Percentiles rank a stretch among this genome's conserved stretches.
Evolutionary conservation across 805 yeast species (phyloP).

Genomic region (Alloascoidea hylecoeti): DNA sequence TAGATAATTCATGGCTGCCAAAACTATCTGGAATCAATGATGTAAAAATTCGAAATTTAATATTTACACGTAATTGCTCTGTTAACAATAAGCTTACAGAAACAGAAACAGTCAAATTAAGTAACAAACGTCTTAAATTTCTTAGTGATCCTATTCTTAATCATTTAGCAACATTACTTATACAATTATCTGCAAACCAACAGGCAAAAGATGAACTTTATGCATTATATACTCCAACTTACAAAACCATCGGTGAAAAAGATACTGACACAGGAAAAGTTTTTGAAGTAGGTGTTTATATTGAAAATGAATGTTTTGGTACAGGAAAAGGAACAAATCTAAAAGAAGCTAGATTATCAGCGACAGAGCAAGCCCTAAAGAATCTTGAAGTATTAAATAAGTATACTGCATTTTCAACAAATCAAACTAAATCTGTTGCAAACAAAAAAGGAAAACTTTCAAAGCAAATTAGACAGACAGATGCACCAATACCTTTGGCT

Average conservation of each 20-base stretch:
- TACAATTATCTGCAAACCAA: no score
- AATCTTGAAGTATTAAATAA: constrained; percentile 48
- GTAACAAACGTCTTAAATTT: constrained; percentile 83
- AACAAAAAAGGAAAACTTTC: no score
- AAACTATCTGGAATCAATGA: no score
- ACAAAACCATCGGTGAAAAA: no score
- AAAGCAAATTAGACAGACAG: no score
- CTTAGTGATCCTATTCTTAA: constrained; percentile 81
- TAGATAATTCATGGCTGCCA: not conserved
- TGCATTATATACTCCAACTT: no score
- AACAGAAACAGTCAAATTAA: constrained; percentile 41
- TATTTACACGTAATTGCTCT: constrained; percentile 72
- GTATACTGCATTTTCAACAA: constrained; percentile 41
- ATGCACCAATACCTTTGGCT: no score
- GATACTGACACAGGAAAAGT: no score
- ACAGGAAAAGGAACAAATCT: constrained; percentile 53
- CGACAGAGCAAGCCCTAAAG: constrained; percentile 69
- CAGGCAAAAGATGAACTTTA: no score
- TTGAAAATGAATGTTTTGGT: constrained; percentile 56
- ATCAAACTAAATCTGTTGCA: constrained; percentile 4
- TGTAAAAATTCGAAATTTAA: no score
- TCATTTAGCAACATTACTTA: constrained; percentile 51
- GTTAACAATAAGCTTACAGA: constrained; percentile 50
- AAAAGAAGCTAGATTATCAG: constrained; percentile 70
- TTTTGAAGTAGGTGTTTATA: constrained; percentile 49